Evolutionary conservation across 2,329 filamentous ascomycete genomes (phyloP).

Genomic region (Sporothrix dimorphospora): DNA sequence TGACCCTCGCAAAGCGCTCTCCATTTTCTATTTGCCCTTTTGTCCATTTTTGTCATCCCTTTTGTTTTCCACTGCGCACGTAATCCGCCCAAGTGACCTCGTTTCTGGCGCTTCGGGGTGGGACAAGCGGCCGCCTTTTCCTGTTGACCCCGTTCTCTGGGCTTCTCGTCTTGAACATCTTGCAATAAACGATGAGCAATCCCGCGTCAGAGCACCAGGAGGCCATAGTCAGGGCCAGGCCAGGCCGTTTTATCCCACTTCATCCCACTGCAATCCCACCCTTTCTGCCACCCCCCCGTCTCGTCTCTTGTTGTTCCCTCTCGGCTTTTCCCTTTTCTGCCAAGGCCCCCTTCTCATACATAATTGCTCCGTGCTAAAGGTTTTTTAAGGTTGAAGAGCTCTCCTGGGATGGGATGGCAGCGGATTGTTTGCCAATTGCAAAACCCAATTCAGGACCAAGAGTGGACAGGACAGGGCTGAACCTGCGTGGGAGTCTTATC

Average conservation of each 20-base stretch:
- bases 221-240: not conserved
- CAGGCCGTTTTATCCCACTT: not conserved
- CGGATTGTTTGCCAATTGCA: not conserved
- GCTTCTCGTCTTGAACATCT: not conserved
- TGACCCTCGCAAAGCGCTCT: too few relatives aligned
- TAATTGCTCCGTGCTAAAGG: not conserved
- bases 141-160: not conserved
- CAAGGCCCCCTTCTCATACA: not conserved
- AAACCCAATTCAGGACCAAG: conserved; percentile 15
- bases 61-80: not conserved
- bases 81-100: conserved; percentile 1
- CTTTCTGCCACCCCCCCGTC: not conserved
- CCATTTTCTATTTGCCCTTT: too few relatives aligned
- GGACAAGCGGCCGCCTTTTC: not conserved
- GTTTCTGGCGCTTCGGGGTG: too few relatives aligned
- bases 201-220: not conserved
- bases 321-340: conserved; percentile 19
- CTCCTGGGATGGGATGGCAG: too few relatives aligned
- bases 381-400: not conserved
- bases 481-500: not conserved
- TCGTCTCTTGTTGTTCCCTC: not conserved
- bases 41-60: not conserved
- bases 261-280: not conserved
- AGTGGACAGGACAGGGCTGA: not conserved
- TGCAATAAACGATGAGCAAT: not conserved